A percentile compares a stretch with the other conserved stretches of the same genome.
Conservation (phyloP, 306 rosid genomes). For the Senna tora region DNA sequence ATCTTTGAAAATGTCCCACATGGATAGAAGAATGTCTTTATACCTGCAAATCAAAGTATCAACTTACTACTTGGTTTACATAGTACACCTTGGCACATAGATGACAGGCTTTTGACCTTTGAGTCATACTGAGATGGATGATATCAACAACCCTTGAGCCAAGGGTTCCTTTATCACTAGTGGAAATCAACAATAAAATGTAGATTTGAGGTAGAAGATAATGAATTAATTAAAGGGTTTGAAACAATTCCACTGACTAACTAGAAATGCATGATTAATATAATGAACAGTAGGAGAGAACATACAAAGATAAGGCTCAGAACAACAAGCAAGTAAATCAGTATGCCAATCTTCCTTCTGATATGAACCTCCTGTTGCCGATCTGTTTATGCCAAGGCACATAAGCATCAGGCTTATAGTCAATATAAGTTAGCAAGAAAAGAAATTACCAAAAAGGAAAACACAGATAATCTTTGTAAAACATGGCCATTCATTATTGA, state of each 20-base stretch:
- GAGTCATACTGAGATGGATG: neutral
- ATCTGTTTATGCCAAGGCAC: constrained; percentile 48
- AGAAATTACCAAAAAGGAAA: constrained; percentile 8
- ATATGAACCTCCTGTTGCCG: constrained; percentile 67
- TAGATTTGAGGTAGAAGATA: neutral
- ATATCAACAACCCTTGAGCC: neutral
- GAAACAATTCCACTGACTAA: neutral
- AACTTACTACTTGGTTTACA: constrained; percentile 29
- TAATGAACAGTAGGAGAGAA: constrained; percentile 31
- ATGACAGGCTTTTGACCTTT: neutral
- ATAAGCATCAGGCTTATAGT: constrained; percentile 26
- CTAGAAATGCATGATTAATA: constrained; percentile 28
- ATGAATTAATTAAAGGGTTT: neutral
- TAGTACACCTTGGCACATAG: neutral
- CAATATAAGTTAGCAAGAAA: constrained; percentile 9
- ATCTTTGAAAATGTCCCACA: constrained; percentile 93
- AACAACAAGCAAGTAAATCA: constrained; percentile 92
- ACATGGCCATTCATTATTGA: neutral
- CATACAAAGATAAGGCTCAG: constrained; percentile 92
- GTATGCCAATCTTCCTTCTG: constrained; percentile 82
- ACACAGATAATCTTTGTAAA: neutral
- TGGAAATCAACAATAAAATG: constrained; percentile 1
- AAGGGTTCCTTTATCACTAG: constrained; percentile 8
- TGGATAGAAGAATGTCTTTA: constrained; percentile 84
- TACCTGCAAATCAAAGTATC: constrained; percentile 58